Percentiles rank a stretch among this genome's conserved stretches.
Conservation (phyloP, 2,329 filamentous ascomycete genomes). For the Pestalotiopsis sp. region DNA sequence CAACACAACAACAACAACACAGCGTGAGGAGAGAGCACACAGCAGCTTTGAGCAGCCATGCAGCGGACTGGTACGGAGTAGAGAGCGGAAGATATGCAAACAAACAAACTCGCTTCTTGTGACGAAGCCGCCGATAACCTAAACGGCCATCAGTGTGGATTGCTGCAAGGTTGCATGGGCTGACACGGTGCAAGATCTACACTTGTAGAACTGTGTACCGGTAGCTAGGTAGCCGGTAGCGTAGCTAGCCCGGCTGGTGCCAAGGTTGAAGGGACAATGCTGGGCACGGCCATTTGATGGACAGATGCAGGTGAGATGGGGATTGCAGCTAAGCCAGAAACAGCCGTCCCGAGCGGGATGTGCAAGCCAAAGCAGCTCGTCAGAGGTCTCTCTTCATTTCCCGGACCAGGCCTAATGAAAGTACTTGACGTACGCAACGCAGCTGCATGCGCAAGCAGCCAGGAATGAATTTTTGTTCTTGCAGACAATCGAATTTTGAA, state of each 20-base stretch:
- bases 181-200: background rate
- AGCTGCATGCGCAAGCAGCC: background rate
- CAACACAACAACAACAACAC: background rate
- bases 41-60: background rate
- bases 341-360: background rate
- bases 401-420: background rate
- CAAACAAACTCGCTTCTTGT: conserved; percentile 11
- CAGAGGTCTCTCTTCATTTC: background rate
- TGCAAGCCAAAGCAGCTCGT: background rate
- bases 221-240: too few species aligned
- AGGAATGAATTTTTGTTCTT: background rate
- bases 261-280: background rate
- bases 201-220: background rate
- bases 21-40: background rate
- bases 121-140: conserved; percentile 7
- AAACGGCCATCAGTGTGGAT: background rate
- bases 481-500: too few species aligned
- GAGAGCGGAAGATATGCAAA: conserved; percentile 6
- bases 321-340: background rate
- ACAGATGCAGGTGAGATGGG: background rate
- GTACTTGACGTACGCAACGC: too few species aligned
- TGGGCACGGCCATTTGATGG: background rate
- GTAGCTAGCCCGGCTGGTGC: background rate
- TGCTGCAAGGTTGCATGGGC: background rate
- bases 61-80: conserved; percentile 1